Conservation (phyloP, 2,329 filamentous ascomycete species). For the Pseudogymnoascus sp. region DNA sequence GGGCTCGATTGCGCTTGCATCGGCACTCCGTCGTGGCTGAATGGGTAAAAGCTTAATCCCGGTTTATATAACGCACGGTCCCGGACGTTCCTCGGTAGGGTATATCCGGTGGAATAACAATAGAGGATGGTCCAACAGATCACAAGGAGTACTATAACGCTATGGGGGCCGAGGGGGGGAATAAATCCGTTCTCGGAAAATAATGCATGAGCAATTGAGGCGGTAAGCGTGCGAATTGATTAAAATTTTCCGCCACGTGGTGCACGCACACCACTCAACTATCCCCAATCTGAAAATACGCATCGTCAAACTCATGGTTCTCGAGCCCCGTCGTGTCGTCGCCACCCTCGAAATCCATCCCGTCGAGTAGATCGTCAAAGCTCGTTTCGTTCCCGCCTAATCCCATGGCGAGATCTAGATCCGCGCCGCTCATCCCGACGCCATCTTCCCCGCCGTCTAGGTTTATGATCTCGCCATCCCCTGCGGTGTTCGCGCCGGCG, state of each 20-base stretch:
- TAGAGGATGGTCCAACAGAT: not conserved
- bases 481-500: conserved; percentile 13
- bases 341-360: conserved; percentile 21
- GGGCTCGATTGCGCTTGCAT: not conserved
- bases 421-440: conserved; percentile 12
- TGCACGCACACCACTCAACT: not conserved
- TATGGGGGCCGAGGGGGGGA: not conserved
- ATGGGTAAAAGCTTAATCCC: conserved; percentile 3
- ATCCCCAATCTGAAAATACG: conserved; percentile 23
- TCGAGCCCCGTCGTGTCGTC: conserved; percentile 18
- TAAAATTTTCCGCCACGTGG: not conserved
- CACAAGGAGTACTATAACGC: not conserved
- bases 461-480: conserved; percentile 14
- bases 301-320: conserved; percentile 24
- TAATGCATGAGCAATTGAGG: not conserved
- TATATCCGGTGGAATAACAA: not conserved
- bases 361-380: conserved; percentile 21
- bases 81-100: not conserved
- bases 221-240: not conserved
- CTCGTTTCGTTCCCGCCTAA: conserved; percentile 26
- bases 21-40: not conserved
- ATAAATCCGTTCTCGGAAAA: not conserved
- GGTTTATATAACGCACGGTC: not conserved
- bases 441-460: conserved; percentile 16
- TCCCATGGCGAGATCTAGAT: conserved; percentile 47